Conservation (phyloP, 805 yeast species). For the Nakazawaea wickerhamii region DNA sequence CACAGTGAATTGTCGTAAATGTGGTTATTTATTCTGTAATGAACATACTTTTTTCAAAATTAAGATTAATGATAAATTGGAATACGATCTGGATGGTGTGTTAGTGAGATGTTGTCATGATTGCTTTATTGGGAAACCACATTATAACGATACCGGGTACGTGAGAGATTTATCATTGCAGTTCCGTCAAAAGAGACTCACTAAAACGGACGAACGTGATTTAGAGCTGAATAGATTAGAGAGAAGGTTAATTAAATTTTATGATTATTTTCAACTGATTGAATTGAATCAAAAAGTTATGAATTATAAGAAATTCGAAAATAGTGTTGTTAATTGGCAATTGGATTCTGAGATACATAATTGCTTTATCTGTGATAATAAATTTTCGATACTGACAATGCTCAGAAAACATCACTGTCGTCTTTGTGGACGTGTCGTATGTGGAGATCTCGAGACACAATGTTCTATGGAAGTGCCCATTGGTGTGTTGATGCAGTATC, state of each 20-base stretch:
- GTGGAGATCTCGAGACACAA: constrained; percentile 54
- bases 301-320: constrained; percentile 33
- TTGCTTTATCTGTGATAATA: constrained; percentile 60
- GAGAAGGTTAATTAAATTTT: constrained; percentile 48
- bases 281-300: constrained; percentile 11
- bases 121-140: constrained; percentile 56
- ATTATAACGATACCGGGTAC: constrained; percentile 42
- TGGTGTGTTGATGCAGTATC: constrained; percentile 32
- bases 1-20: constrained; percentile 63
- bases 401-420: constrained; percentile 88
- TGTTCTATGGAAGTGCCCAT: constrained; percentile 76
- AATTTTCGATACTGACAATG: constrained; percentile 45
- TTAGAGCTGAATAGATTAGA: constrained; percentile 55
- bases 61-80: constrained; percentile 42
- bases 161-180: constrained; percentile 37
- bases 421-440: constrained; percentile 76
- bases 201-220: constrained; percentile 40
- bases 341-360: constrained; percentile 38
- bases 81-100: constrained; percentile 47
- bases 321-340: constrained; percentile 60
- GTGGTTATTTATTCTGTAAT: constrained; percentile 70
- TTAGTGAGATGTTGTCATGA: constrained; percentile 66
- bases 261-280: constrained; percentile 14
- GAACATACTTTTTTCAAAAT: constrained; percentile 53
- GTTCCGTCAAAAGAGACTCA: constrained; percentile 38